Evolutionary conservation across 1,284 basidiomycete species (phyloP), one percentile per base, ranked within the genome.

Genomic region (Cystobasidium sp.): DNA sequence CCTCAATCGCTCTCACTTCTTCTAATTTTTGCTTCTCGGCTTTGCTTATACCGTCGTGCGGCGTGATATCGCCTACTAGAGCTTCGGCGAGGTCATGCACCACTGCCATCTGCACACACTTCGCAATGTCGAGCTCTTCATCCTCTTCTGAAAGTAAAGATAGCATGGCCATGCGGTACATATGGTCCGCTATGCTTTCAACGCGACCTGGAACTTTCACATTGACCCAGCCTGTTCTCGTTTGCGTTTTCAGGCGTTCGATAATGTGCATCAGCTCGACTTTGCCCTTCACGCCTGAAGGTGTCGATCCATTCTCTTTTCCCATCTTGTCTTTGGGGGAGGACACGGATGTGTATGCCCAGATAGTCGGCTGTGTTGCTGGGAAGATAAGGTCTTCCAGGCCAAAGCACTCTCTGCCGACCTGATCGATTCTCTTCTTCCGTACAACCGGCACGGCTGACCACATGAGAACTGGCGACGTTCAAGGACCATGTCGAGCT

Each of bases 61-160:
- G 96, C 0, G 94, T 88, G 71, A 98, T 96, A 80, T 98, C 96
- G 1, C 96, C 96, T 3, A 97, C 95, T 70, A 96, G 92, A 0
- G 96, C 96, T 83, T 98, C 96, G 12, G 96, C 96, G 12, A 99
- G 87, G 83, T 99, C 96, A 80, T 98, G 96, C 7, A 97, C 92
- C 20, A 97, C 80, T 16, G 89, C 89, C 86, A 97, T 88, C 89
- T 92, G 89, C 9, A 93, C 90, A 75, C 92, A 94, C 85, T 91
- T 93, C 51, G 89, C 83, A 8, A 94, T 86, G 81, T 97, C 92
- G 8, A 96, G 86, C 0, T 83, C 85, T 3, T 85, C 67, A 77
- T 91, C 91, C 1, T 88, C 88, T 0, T 87, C 81, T 6, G 85
- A 84, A 16, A 85, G 87, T 77, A 94, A 90, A 88, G 93, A 90